Base-by-base conservation (phyloP, 2,329 filamentous ascomycete species). In the Fusarium miscanthi region DNA sequence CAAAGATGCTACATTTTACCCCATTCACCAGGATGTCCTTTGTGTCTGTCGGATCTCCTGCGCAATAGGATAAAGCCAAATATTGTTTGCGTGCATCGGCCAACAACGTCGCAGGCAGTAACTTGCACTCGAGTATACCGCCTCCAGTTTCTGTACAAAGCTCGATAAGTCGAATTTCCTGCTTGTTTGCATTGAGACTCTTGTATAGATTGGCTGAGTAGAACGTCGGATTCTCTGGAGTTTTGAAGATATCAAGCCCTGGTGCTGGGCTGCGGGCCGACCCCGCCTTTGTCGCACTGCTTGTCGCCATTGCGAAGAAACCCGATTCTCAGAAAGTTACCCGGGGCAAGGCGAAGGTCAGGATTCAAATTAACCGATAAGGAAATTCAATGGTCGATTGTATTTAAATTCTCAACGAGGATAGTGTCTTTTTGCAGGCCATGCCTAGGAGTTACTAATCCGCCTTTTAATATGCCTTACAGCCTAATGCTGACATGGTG, bases 61-160 rank as follows among this genome's bases (percentile, higher is more conserved):
- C 48, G 0, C 31, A 52, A 12, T 52, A 52, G 0, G 48, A 52
- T 0, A 37, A 0, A 21, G 31, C 31, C 0, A 37, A 6, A 52
- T 52, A 52, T 4, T 3, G 31, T 2, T 52, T 37, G 11, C 4
- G 23, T 0, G 12, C 9, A 6, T 52, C 12, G 9, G 1, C 1
- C 1, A 52, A 35, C 0, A 8, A 6, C 2, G 0, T 16, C 1
- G 48, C 48, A 12, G 48, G 23, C 4, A 52, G 5, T 1, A 37
- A 0, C 6, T 37, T 25, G 6, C 48, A 37, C 7, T 37, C 17
- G 5, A 37, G 17, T 2, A 21, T 11, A 13, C 19, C 16, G 12
- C 17, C 6, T 4, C 13, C 13, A 21, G 17, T 5, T 21, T 52
- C 2, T 8, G 9, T 27, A 4, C 12, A 52, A 8, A 52, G 5